Base-by-base conservation (phyloP, 2,329 filamentous ascomycete genomes). In the Apiospora phragmitis region DNA sequence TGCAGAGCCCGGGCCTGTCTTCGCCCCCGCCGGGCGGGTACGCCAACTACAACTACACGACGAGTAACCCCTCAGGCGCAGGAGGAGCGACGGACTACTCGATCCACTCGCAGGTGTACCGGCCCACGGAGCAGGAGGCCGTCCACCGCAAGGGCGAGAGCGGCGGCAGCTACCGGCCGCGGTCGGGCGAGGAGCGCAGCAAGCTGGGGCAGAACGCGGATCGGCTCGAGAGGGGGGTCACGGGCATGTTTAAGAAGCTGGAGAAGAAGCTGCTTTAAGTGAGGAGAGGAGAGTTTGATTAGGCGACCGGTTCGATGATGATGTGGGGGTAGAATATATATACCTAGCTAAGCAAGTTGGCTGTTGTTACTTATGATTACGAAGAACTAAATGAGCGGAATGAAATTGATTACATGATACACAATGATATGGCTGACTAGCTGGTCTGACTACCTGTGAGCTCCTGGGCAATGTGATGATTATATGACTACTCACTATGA, bases 181-280 rank as follows among this genome's bases (percentile, higher is more conserved):
- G 81, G 4, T 86, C 85, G 77, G 80, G 80, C 69, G 86, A 88
- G 66, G 49, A 71, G 66, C 47, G 71, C 35, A 85, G 81, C 8
- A 88, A 86, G 77, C 80, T 94, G 41, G 92, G 93, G 76, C 88
- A 90, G 78, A 87, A 89, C 72, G 89, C 91, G 0, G 90, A 89
- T 38, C 86, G 88, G 75, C 76, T 94, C 43, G 92, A 94, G 82
- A 90, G 90, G 79, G 90, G 91, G 1, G 88, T 94, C 5, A 88
- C 89, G 38, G 89, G 90, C 8, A 91, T 94, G 84, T 80, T 94
- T 74, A 94, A 92, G 86, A 93, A 91, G 82, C 87, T 94, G 80
- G 92, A 94, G 83, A 94, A 93, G 89, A 92, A 90, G 78, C 91
- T 92, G 81, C 86, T 85, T 0, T 90, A 76, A 79, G 68, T n/a